Base-by-base conservation (phyloP, 441 rosid genomes). In the Omphalea diandra region DNA sequence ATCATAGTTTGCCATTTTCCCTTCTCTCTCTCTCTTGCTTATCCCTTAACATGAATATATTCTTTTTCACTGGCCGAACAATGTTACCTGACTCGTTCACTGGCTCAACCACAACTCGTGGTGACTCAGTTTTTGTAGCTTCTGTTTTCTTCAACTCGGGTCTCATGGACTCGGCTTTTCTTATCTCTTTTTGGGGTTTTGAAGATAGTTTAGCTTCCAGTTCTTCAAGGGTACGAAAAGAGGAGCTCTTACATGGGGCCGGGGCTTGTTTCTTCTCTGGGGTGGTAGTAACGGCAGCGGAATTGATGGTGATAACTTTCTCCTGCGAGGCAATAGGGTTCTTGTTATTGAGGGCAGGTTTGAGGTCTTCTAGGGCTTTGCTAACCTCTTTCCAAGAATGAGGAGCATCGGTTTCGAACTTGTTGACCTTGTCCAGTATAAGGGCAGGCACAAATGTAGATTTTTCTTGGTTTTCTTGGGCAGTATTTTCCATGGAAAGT, bases 371-470 rank as follows among this genome's bases (percentile, higher is more conserved):
- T 0, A 95, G 74, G 29, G 94, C 89, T 67, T 91, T 91, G 63
- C 95, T 93, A 41, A 95, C 95, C 49, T 95, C 99, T 7, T 86
- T 93, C 98, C 99, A 93, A 1, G 99, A 84, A 59, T 82, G 88
- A 69, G 98, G 97, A 70, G 87, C 80, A 26, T 81, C 87, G 0
- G 80, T 36, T 47, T 85, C 97, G 49, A 87, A 62, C 63, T 69
- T 83, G 71, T 64, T 64, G 73, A 90, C 84, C 77, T 85, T 90
- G 52, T 87, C 90, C 1, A 82, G 84, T n/a, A 88, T 71, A 0
- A 73, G 70, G 31, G 83, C 57, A 0, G 89, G 95, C 6, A 83
- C 61, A n/a, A 62, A 72, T 10, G 76, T 31, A 47, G 80, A 73
- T 66, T 81, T 81, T 50, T 79, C 82, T 36, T 53, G 74, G 5